Evolutionary conservation across 2,329 filamentous ascomycete species (phyloP).

Genomic region (Diaporthe longicolla): DNA sequence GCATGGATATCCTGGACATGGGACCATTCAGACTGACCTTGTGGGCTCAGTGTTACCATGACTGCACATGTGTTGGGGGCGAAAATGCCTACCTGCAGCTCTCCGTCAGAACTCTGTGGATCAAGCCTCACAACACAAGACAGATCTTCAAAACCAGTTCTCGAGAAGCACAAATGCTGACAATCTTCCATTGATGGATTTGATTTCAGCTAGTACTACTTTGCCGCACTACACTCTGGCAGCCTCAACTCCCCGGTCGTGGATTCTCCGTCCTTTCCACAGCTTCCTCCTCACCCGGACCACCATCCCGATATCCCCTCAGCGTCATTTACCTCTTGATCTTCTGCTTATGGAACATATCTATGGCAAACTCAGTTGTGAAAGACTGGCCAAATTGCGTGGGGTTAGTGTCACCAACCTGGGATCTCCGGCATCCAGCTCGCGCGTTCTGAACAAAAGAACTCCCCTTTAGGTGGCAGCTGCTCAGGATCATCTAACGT

Average conservation of each 20-base stretch:
- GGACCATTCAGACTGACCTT: neutral
- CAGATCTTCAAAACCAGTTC: neutral
- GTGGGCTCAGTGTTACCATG: neutral
- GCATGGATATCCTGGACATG: neutral
- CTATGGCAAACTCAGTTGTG: constrained; percentile 46
- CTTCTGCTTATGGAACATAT: constrained; percentile 60
- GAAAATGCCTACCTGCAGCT: neutral
- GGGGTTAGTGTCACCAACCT: constrained; percentile 50
- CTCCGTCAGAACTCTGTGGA: neutral
- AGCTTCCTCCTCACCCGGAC: too few relatives aligned
- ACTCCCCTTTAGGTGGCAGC: constrained; percentile 67
- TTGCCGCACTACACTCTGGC: neutral
- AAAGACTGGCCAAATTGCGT: neutral
- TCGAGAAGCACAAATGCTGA: neutral
- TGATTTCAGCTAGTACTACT: neutral
- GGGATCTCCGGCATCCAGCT: constrained; percentile 66
- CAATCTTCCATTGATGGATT: neutral
- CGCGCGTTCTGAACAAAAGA: constrained; percentile 64
- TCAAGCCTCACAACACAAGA: neutral
- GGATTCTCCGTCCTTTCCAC: neutral
- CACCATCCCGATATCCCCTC: too few relatives aligned
- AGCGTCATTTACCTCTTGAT: constrained; percentile 55
- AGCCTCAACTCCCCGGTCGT: neutral
- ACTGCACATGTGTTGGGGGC: neutral
- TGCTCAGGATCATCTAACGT: constrained; percentile 63